phyloP scores from a whole-genome alignment of 371 early-diverging fungal species.

The Lichtheimia ramosa region DNA sequence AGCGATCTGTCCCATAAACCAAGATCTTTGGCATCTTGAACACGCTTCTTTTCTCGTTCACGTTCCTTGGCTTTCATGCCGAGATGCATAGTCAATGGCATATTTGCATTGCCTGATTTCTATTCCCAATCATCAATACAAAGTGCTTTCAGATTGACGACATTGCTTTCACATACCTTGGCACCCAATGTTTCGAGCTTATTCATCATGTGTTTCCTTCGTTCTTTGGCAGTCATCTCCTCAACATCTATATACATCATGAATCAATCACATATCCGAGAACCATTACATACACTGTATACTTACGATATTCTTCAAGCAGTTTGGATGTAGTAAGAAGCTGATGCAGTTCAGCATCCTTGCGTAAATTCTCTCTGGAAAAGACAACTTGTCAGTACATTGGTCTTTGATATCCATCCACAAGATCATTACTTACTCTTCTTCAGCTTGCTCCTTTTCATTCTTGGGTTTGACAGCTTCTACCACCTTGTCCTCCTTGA shows the following conservation, averaged over 20 bases:
- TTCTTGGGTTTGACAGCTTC: neutral
- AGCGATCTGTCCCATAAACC: slow-evolving; percentile 48
- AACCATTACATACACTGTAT: neutral
- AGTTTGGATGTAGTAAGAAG: slow-evolving; percentile 39
- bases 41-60: slow-evolving; percentile 28
- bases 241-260: slow-evolving; percentile 28
- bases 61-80: slow-evolving; percentile 32
- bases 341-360: slow-evolving; percentile 42
- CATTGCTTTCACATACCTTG: slow-evolving; percentile 22
- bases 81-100: slow-evolving; percentile 30
- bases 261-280: no score
- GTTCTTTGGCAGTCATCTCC: slow-evolving; percentile 45
- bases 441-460: slow-evolving; percentile 33
- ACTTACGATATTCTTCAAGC: slow-evolving; percentile 43
- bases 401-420: no score
- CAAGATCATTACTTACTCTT: slow-evolving; percentile 22
- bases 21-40: slow-evolving; percentile 47
- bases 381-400: neutral
- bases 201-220: slow-evolving; percentile 37
- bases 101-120: slow-evolving; percentile 8
- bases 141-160: neutral
- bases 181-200: slow-evolving; percentile 43
- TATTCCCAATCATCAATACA: neutral
- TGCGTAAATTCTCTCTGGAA: slow-evolving; percentile 33
- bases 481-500: slow-evolving; percentile 11